Evolutionary conservation across 192 early-diverging fungal genomes (phyloP).

Genomic region (Spizellomyces sp.): DNA sequence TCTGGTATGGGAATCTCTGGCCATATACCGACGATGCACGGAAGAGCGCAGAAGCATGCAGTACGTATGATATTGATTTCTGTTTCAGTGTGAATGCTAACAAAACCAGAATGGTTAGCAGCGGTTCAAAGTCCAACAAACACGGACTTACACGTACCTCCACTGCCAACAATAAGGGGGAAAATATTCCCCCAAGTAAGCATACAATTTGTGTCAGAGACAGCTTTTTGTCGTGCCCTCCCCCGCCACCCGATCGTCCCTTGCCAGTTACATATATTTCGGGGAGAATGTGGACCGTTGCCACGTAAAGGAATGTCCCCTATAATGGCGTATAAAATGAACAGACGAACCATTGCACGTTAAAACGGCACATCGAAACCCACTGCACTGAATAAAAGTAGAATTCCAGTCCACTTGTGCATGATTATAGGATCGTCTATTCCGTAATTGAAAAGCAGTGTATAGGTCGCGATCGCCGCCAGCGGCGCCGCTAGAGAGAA

Average conservation of each 20-base stretch:
- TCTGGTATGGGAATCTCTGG: too few relatives aligned
- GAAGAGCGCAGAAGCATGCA: too few relatives aligned
- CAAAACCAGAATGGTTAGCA: background rate
- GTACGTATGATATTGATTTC: too few relatives aligned
- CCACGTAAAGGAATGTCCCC: slow-evolving; percentile 83
- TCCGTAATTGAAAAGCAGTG: slow-evolving; percentile 29
- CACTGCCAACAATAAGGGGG: slow-evolving; percentile 32
- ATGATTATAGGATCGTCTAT: slow-evolving; percentile 39
- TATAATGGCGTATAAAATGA: background rate
- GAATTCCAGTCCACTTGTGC: slow-evolving; percentile 78
- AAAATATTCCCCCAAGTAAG: slow-evolving; percentile 34
- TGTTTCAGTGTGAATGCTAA: slow-evolving; percentile 4
- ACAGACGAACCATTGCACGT: slow-evolving; percentile 20
- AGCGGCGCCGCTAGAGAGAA: slow-evolving; percentile 87
- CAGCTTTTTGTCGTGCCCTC: slow-evolving; percentile 22
- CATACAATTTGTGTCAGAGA: slow-evolving; percentile 23
- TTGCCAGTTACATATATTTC: slow-evolving; percentile 52
- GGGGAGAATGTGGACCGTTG: slow-evolving; percentile 79
- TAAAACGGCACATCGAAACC: slow-evolving; percentile 32
- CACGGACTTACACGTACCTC: slow-evolving; percentile 17
- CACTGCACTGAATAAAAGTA: slow-evolving; percentile 82
- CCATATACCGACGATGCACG: too few relatives aligned
- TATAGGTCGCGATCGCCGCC: slow-evolving; percentile 68
- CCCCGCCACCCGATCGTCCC: slow-evolving; percentile 9
- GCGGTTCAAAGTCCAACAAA: background rate